Evolutionary conservation across 768 basidiomycete genomes (phyloP).

Genomic region (Rhodotorula babjevae): DNA sequence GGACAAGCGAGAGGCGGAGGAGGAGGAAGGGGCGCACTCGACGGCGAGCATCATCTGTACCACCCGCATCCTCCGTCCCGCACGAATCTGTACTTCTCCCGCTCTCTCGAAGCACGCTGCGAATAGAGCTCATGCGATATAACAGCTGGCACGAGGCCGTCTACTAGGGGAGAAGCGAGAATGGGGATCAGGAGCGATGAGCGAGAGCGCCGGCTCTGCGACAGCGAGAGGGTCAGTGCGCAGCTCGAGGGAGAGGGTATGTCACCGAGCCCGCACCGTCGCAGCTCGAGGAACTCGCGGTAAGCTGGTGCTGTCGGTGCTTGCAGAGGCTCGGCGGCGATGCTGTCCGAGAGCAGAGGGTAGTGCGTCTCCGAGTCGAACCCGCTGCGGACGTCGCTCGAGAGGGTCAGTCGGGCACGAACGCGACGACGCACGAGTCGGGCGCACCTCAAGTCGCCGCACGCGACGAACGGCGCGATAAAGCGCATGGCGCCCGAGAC

Average conservation of each 20-base stretch:
- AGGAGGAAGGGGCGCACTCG: no score
- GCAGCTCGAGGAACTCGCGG: slow-evolving; percentile 36
- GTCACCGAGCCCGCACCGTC: slow-evolving; percentile 6
- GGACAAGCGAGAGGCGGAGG: no score
- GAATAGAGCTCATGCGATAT: neutral
- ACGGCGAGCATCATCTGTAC: no score
- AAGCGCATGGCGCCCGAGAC: slow-evolving; percentile 34
- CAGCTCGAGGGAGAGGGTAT: neutral
- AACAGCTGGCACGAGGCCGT: neutral
- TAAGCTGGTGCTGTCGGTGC: slow-evolving; percentile 40
- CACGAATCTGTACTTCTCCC: no score
- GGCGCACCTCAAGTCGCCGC: slow-evolving; percentile 42
- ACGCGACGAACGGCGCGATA: slow-evolving; percentile 43
- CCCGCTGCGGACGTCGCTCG: slow-evolving; percentile 17
- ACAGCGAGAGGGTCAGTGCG: neutral
- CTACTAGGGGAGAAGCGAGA: neutral
- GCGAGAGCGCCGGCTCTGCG: slow-evolving; percentile 6
- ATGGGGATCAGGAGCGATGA: neutral
- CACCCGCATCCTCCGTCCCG: no score
- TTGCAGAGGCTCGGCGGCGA: slow-evolving; percentile 31
- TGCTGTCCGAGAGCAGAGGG: slow-evolving; percentile 18
- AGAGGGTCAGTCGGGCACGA: no score
- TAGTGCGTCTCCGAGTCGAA: slow-evolving; percentile 42
- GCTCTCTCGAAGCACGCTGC: no score
- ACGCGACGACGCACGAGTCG: neutral